phyloP scores from a whole-genome alignment of 2,329 filamentous ascomycete genomes.

The Fusarium sp. region DNA sequence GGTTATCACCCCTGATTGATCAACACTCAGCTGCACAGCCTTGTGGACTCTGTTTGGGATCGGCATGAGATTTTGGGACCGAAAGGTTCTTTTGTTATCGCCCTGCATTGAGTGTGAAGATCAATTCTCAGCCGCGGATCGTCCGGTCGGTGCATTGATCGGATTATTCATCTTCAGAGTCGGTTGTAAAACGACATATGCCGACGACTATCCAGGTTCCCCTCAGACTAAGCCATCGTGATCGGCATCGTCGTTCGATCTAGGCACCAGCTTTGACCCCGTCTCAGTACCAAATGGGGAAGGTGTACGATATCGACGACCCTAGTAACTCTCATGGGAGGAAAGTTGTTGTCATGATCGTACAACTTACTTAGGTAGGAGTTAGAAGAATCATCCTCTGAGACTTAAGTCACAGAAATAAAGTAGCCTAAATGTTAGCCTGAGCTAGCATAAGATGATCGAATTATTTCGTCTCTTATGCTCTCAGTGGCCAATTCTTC shows the following conservation, averaged over 20 bases:
- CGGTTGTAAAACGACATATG: not conserved
- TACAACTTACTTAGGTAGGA: too few species aligned
- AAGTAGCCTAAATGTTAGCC: too few species aligned
- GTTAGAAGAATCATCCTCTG: too few species aligned
- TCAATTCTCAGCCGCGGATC: not conserved
- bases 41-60: slow-evolving; percentile 9
- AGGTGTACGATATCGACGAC: not conserved
- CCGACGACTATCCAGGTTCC: not conserved
- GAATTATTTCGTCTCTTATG: too few species aligned
- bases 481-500: too few species aligned
- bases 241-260: not conserved
- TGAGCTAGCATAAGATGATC: too few species aligned
- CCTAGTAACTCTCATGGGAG: not conserved
- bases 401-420: too few species aligned
- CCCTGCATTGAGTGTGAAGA: not conserved
- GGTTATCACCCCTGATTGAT: slow-evolving; percentile 3
- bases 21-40: slow-evolving; percentile 18
- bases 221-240: not conserved
- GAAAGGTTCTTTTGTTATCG: not conserved
- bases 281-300: not conserved
- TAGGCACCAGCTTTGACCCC: not conserved
- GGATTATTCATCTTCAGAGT: not conserved
- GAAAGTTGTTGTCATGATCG: too few species aligned
- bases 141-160: not conserved
- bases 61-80: not conserved